Evolutionary conservation across 106 monocot genomes (phyloP), one percentile per base, ranked within the genome.

Genomic region (Dendrobium nobile): DNA sequence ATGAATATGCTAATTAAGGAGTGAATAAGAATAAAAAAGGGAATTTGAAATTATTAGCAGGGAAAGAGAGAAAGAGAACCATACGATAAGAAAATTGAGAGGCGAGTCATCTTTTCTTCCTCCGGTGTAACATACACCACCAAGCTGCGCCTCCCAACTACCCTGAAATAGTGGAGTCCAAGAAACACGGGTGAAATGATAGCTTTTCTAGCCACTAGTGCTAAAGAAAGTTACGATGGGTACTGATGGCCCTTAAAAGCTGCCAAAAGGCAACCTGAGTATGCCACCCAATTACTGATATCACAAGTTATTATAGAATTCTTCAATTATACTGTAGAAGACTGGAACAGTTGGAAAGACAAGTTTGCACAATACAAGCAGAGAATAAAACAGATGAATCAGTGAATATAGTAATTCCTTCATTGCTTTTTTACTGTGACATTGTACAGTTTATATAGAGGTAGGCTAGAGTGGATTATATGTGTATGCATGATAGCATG

Each of bases 31-130:
- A 70, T 33, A 3, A 8, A 70, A 28, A 70, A 15, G 27, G 10
- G 28, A 70, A 70, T 1, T 31, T 7, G 27, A 28, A 18, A 13
- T 55, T 65, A 26, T 22, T 26, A 65, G 5, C 42, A 26, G 15
- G 22, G 1, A 70, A 16, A 20, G 47, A 65, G 72, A 33, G 33
- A 64, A 48, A 73, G 19, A 37, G 64, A 24, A 0, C 1, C 85
- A 26, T 89, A 91, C 94, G 78, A 94, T 91, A 47, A 91, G 91
- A 77, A 94, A 94, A 82, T 91, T 91, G 80, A 94, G 91, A 58
- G 94, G 41, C 94, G 89, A 41, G 94, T 94, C 80, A 94, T 94
- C 88, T 89, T 91, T 89, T 94, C 94, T 77, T 94, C 91, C 54
- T 94, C 94, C 19, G 94, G 94, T 0, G 94, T 89, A 88, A 89